Evolutionary conservation across 106 monocot species (phyloP), one percentile per base, ranked within the genome.

Genomic region (Dactylorhiza incarnata): DNA sequence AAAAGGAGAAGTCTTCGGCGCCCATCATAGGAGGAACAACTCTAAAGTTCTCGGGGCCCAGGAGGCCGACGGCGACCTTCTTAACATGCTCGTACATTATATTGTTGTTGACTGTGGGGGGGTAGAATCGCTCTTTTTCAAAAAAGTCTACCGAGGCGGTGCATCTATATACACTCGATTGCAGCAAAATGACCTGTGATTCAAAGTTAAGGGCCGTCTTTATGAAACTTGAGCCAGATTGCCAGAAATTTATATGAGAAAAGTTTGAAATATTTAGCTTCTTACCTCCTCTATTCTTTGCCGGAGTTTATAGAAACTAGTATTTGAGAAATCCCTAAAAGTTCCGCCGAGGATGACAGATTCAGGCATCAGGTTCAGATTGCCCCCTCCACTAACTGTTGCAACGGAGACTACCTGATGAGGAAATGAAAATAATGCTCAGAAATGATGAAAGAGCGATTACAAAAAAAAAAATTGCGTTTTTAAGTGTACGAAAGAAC

Each of bases 1-100:
- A 96, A 82, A 96, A 93, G 23, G 93, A 72, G 76, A 96, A 96
- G 69, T 96, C 95, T 53, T 96, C 95, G 7, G 87, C 83, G 17
- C 95, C 95, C 95, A 96, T 96, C 63, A 85, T 49, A 0, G 85
- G 92, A 25, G 75, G 73, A 17, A 84, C 88, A 5, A 80, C 81
- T 49, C 50, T 79, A 82, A 83, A 89, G 19, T 82, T 90, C 48
- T 84, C 52, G 0, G 79, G 22, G 50, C 95, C 95, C 29, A 90
- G 46, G 6, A 96, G 48, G 6, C 84, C 82, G 6, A 78, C 50
- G 25, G 87, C 90, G 1, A 85, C 84, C 48, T 72, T 87, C 75
- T 69, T 83, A 23, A 96, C 85, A 48, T 89, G 93, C 73, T 77
- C 78, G 12, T 79, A 68, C 86, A 96, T 88, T 20, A 26, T 9